Percentiles rank a stretch among this genome's conserved stretches.
Conservation (phyloP, 1,284 basidiomycete species). For the Pseudozyma tsukubaensis region DNA sequence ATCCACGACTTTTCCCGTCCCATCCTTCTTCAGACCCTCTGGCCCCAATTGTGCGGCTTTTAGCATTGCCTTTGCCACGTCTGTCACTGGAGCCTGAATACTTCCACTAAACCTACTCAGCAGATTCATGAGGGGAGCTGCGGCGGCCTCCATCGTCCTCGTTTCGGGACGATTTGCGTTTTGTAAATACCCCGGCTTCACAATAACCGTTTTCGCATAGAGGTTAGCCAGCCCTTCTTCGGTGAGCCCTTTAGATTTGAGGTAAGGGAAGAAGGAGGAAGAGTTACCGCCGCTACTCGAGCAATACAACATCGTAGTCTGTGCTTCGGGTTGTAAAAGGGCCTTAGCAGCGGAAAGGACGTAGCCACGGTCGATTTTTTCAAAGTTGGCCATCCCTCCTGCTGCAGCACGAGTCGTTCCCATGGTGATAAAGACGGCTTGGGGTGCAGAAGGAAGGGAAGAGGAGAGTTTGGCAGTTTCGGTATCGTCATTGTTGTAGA, state of each 20-base stretch:
- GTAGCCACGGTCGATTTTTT: constrained; percentile 81
- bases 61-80: constrained; percentile 48
- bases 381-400: constrained; percentile 76
- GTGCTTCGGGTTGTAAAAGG: constrained; percentile 71
- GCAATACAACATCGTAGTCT: constrained; percentile 77
- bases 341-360: constrained; percentile 78
- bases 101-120: constrained; percentile 10
- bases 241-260: constrained; percentile 77
- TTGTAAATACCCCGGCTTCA: constrained; percentile 75
- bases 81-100: constrained; percentile 13
- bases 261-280: constrained; percentile 53
- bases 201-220: constrained; percentile 77
- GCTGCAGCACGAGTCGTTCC: constrained; percentile 70
- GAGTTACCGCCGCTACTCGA: constrained; percentile 71
- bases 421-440: constrained; percentile 47
- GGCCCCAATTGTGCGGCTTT: constrained; percentile 28
- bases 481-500: constrained; percentile 14
- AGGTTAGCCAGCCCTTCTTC: constrained; percentile 77
- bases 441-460: constrained; percentile 11
- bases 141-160: constrained; percentile 69
- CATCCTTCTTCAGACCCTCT: constrained; percentile 7
- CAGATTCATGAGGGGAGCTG: constrained; percentile 11
- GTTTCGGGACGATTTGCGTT: constrained; percentile 55
- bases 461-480: constrained; percentile 36
- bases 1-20: background rate